Percentiles rank a stretch among this genome's conserved stretches.
Conservation (phyloP, 2,329 filamentous ascomycete genomes). For the Calonectria hawksworthii region DNA sequence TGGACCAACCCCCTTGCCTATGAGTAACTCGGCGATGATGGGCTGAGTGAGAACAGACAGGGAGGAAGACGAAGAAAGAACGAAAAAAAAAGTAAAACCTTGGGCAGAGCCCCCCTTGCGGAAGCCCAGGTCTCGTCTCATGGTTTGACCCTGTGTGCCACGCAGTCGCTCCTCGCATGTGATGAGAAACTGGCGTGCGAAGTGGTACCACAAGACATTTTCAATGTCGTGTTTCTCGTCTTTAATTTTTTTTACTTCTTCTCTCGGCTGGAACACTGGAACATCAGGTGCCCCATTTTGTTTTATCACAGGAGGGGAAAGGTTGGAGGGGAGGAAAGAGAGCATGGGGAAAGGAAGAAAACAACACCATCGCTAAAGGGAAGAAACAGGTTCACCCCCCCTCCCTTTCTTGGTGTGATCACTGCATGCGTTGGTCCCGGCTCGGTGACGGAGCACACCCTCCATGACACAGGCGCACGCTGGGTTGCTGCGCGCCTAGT, state of each 20-base stretch:
- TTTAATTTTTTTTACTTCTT: background rate
- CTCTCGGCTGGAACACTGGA: background rate
- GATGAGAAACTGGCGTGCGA: background rate
- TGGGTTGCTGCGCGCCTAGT: background rate
- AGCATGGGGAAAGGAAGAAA: background rate
- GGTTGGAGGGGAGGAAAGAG: background rate
- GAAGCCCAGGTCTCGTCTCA: background rate
- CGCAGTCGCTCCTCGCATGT: slow-evolving; percentile 15
- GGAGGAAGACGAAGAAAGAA: background rate
- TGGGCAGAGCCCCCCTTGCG: background rate
- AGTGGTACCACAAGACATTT: slow-evolving; percentile 24
- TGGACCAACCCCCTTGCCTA: slow-evolving; percentile 1
- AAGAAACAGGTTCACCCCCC: background rate
- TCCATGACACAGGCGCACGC: background rate
- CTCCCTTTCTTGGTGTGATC: slow-evolving; percentile 4
- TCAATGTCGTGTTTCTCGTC: slow-evolving; percentile 18
- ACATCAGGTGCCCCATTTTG: background rate
- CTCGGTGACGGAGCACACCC: background rate
- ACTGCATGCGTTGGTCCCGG: slow-evolving; percentile 1
- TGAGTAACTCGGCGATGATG: background rate
- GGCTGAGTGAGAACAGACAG: background rate
- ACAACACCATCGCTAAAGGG: background rate
- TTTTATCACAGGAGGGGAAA: background rate
- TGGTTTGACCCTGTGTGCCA: slow-evolving; percentile 7
- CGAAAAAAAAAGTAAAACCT: background rate